phyloP scores from a whole-genome alignment of 83 land plant species.

The Picea engelmannii region DNA sequence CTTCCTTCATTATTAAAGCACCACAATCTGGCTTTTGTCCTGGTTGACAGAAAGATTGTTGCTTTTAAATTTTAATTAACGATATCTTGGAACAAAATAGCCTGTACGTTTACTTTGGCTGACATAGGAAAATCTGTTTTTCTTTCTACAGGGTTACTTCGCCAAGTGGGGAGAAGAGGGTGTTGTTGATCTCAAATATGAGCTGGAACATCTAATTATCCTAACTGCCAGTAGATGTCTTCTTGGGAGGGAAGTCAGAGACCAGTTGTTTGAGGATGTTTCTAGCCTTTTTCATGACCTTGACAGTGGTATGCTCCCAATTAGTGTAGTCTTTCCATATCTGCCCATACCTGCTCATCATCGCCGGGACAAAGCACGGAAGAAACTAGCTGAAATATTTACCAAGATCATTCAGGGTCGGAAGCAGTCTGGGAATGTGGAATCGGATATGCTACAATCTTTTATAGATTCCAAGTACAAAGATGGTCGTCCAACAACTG shows the following conservation, averaged over 20 bases:
- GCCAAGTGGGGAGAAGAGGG: constrained; percentile 96
- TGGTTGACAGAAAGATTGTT: not conserved
- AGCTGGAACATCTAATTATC: constrained; percentile 93
- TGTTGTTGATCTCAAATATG: constrained; percentile 84
- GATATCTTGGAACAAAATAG: not conserved
- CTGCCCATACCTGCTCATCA: constrained; percentile 97
- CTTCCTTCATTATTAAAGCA: no score
- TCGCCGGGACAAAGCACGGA: constrained; percentile 83
- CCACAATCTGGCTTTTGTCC: not conserved
- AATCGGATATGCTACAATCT: constrained; percentile 90
- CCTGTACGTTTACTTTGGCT: not conserved
- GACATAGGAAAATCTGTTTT: not conserved
- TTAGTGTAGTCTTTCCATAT: constrained; percentile 91
- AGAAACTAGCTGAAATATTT: constrained; percentile 78
- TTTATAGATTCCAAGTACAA: constrained; percentile 97
- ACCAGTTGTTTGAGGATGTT: constrained; percentile 90
- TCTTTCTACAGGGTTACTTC: constrained; percentile 72
- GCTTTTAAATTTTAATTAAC: not conserved
- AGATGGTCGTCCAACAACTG: constrained; percentile 85
- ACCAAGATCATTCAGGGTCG: constrained; percentile 75
- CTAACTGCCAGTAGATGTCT: constrained; percentile 96
- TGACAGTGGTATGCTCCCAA: constrained; percentile 97
- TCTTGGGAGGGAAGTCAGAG: constrained; percentile 89
- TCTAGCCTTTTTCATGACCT: constrained; percentile 94
- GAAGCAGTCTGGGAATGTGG: constrained; percentile 52